phyloP scores from a whole-genome alignment of 2,329 filamentous ascomycete genomes.

The Ophiocordyceps camponoti-leonardi region DNA sequence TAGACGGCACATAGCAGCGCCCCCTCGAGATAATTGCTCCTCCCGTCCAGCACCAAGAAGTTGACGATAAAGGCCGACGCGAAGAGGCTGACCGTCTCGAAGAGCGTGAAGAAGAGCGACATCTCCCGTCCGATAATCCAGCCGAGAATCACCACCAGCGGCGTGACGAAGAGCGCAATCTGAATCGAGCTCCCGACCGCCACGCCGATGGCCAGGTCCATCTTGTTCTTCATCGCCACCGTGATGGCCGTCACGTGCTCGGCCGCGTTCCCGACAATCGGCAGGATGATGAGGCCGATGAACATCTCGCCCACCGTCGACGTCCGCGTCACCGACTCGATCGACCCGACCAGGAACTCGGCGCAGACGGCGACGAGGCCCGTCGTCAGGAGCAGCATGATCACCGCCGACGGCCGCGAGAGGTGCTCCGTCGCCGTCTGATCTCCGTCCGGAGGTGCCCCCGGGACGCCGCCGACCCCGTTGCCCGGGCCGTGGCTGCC shows the following conservation, averaged over 20 bases:
- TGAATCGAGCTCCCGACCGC: slow-evolving; percentile 44
- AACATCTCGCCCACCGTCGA: slow-evolving; percentile 35
- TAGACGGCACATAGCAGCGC: slow-evolving; percentile 36
- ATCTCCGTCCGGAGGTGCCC: slow-evolving; percentile 11
- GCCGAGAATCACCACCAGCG: slow-evolving; percentile 39
- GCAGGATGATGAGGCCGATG: slow-evolving; percentile 43
- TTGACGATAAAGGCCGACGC: slow-evolving; percentile 56
- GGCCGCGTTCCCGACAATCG: slow-evolving; percentile 44
- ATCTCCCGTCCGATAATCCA: slow-evolving; percentile 39
- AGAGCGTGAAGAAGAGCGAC: slow-evolving; percentile 54
- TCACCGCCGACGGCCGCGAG: slow-evolving; percentile 31
- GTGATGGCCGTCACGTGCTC: slow-evolving; percentile 46
- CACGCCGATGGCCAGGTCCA: slow-evolving; percentile 44
- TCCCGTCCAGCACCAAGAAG: slow-evolving; percentile 55
- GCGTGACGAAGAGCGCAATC: slow-evolving; percentile 43
- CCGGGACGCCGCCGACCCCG: neutral
- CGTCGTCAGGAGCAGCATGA: slow-evolving; percentile 35
- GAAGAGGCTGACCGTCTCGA: slow-evolving; percentile 59
- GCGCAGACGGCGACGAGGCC: slow-evolving; percentile 40
- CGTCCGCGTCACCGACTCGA: slow-evolving; percentile 33
- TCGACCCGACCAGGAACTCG: slow-evolving; percentile 42
- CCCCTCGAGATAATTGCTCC: slow-evolving; percentile 31
- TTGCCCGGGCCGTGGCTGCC: slow-evolving; percentile 7
- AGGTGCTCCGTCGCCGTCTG: slow-evolving; percentile 25
- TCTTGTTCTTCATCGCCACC: slow-evolving; percentile 41